phyloP scores from a whole-genome alignment of 2,329 filamentous ascomycete species.

The Rhytidhysteron rufulum region DNA sequence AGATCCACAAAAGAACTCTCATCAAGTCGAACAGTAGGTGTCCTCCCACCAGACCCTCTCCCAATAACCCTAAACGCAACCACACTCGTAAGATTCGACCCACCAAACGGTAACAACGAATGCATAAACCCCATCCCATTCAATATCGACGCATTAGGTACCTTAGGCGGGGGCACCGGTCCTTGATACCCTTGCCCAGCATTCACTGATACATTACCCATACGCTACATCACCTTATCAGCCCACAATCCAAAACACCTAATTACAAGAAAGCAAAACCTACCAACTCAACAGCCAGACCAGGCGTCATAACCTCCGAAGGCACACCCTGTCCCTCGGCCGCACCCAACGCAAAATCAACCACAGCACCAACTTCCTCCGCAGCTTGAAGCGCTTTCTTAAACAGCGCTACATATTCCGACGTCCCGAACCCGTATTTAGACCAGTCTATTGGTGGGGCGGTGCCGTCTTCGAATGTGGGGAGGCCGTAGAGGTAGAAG shows the following conservation, averaged over 20 bases:
- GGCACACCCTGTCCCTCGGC: slow-evolving; percentile 49
- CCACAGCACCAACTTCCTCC: slow-evolving; percentile 33
- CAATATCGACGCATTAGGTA: slow-evolving; percentile 4
- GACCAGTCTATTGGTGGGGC: slow-evolving; percentile 34
- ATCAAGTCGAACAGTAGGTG: slow-evolving; percentile 6
- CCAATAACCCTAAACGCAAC: slow-evolving; percentile 10
- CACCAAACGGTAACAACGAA: slow-evolving; percentile 12
- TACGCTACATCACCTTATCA: too few relatives aligned
- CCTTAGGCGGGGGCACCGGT: slow-evolving; percentile 8
- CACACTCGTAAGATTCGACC: slow-evolving; percentile 11
- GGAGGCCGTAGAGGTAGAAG: slow-evolving; percentile 18
- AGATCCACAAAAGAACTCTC: slow-evolving; percentile 14
- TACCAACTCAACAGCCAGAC: slow-evolving; percentile 14
- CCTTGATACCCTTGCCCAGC: slow-evolving; percentile 7
- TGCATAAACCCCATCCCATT: slow-evolving; percentile 11
- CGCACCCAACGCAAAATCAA: slow-evolving; percentile 47
- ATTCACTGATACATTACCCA: slow-evolving; percentile 10
- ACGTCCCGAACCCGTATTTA: slow-evolving; percentile 38
- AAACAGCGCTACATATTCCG: slow-evolving; percentile 28
- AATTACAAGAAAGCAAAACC: not conserved
- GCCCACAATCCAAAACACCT: too few relatives aligned
- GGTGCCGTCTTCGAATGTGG: slow-evolving; percentile 5
- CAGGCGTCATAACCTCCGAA: slow-evolving; percentile 11
- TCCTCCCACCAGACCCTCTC: slow-evolving; percentile 1
- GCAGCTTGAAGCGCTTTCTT: slow-evolving; percentile 26